Evolutionary conservation across 805 yeast species (phyloP).

Genomic region (Tetrapisispora arboricola): DNA sequence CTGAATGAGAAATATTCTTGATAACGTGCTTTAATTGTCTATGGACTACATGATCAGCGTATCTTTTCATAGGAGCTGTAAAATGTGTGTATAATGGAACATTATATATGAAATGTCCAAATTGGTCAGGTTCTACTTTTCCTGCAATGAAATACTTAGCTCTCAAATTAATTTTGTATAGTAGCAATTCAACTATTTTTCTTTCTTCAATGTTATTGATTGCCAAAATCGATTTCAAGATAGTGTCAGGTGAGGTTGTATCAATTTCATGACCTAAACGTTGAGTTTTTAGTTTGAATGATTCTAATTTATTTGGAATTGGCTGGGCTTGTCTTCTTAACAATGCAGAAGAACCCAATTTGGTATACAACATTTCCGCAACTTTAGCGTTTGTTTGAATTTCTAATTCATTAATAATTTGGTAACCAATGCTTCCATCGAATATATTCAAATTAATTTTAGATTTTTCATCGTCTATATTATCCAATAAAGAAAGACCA

Average conservation of each 20-base stretch:
- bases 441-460: constrained; percentile 64
- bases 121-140: constrained; percentile 65
- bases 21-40: constrained; percentile 74
- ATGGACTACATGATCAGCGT: constrained; percentile 87
- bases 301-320: constrained; percentile 66
- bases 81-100: constrained; percentile 86
- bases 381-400: constrained; percentile 76
- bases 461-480: constrained; percentile 76
- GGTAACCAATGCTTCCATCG: constrained; percentile 45
- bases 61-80: constrained; percentile 84
- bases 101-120: constrained; percentile 72
- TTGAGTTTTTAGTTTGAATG: constrained; percentile 61
- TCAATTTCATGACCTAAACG: constrained; percentile 61
- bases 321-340: constrained; percentile 86
- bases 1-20: constrained; percentile 33
- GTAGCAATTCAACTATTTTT: constrained; percentile 64
- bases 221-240: constrained; percentile 58
- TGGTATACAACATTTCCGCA: constrained; percentile 68
- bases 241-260: constrained; percentile 57
- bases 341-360: constrained; percentile 69
- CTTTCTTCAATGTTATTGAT: constrained; percentile 55
- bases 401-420: constrained; percentile 62
- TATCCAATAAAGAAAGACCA: constrained; percentile 58
- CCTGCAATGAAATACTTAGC: constrained; percentile 89
- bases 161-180: constrained; percentile 72